Evolutionary conservation across 305 asterid species (phyloP), one percentile per base, ranked within the genome.

Genomic region (Fraxinus paxiana): DNA sequence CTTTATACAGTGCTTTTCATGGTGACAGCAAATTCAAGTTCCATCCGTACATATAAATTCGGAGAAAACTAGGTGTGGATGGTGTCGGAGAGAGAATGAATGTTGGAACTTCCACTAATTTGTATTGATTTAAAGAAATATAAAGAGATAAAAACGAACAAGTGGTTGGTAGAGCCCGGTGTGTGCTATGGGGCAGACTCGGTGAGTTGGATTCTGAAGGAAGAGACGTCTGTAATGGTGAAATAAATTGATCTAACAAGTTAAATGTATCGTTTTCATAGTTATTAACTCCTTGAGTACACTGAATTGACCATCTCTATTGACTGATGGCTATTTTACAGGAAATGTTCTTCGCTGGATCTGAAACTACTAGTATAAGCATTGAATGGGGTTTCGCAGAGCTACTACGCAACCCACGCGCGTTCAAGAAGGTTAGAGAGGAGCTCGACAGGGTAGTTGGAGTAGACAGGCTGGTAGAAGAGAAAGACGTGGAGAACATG

Each of bases 341-440:
- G 96, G 96, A 92, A 84, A 88, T 92, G 91, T 90, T 90, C 81
- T 85, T 89, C 12, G 94, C 94, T 0, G 94, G 94, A 10, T 85
- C 94, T 5, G 93, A 92, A n/a, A 92, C 93, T 0, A 88, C 91
- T 0, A 89, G 91, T 20, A 87, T 83, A 41, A 92, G 89, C 79
- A 86, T 90, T 3, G 93, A 92, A 24, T 92, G 94, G 94, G 93
- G 88, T 31, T 81, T 92, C 37, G 79, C 93, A 0, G 97, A 90
- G 82, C 89, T 92, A n/a, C 89, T 90, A 0, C 89, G 90, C 41
- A 88, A 81, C 84, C 97, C 93, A 0, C 82, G 38, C 0, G 72
- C 89, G 5, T 85, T 90, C 89, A 35, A 79, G 54, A 87, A 86
- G 78, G 86, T 88, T 2, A 81, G 89, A 24, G 89, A 82, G 41